Base-by-base conservation (phyloP, 768 basidiomycete species). In the Boletus patriciae region DNA sequence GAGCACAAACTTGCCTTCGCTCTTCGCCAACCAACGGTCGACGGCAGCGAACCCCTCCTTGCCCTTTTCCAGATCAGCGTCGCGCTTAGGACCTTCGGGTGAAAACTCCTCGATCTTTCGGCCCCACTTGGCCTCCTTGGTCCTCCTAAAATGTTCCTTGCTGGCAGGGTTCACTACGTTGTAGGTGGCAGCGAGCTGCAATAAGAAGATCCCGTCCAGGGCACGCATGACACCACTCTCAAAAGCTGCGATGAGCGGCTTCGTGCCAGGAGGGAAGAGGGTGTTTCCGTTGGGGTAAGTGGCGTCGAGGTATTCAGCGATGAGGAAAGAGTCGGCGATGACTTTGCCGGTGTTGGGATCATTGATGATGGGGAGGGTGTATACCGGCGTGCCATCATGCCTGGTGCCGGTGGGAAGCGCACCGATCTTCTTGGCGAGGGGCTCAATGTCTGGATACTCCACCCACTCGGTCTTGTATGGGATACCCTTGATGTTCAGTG, bases 281-380 rank as follows among this genome's bases (percentile, higher is more conserved):
- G 53, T 57, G 9, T 71, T 73, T 2, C 73, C 72, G 11, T 37
- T 27, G 6, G 79, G 77, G 58, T 79, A 81, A 0, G 66, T 65
- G 16, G 61, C 67, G 29, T 82, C 80, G 37, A 80, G 78, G 54
- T 82, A 82, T 54, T 71, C 68, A 0, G 78, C 78, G 48, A 81
- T 81, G 16, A 64, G 62, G 52, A 73, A 69, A 6, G 78, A 78
- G 50, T 82, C 78, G 0, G 77, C 36, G 29, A 80, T 25, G 52
- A 71, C 62, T 13, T 54, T 59, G 2, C 68, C 66, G 6, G 73
- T 78, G 34, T 64, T 65, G 27, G 74, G 70, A 51, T 81, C 78
- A 45, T 72, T 62, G 52, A 78, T 76, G 42, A 73, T 73, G 29
- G 80, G 80, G 29, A 78, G 55, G 16, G 77, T 78, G 62, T 78